Base-by-base conservation (phyloP, 257 asterid genomes). In the Coffea eugenioides region DNA sequence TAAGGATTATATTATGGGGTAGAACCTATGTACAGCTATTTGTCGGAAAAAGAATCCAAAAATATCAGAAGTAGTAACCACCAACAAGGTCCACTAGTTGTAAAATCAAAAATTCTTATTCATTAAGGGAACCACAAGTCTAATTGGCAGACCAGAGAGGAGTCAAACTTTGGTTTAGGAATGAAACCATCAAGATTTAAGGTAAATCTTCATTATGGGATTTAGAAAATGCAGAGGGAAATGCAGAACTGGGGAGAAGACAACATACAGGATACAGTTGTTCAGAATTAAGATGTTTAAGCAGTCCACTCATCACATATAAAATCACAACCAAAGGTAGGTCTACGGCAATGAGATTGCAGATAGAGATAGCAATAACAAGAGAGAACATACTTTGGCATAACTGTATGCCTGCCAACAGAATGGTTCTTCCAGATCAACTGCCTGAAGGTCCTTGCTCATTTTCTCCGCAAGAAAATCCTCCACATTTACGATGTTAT, bases 361-460 rank as follows among this genome's bases (percentile, higher is more conserved):
- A 48, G 25, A 39, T 71, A 54, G 64, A 78, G 25, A 77, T 71
- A 80, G 48, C 20, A 72, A 80, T 70, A 41, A 34, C n/a, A 51
- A 67, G 73, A 74, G 80, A 79, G 36, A 25, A 84, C 89, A 34
- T 93, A 95, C 98, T 87, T 92, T 93, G 0, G 99, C 99, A 80
- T 91, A 93, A 81, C 90, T 90, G 84, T 95, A 95, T 14, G 97
- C 99, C 82, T 92, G 92, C 98, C 99, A 93, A 88, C 90, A 91
- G 85, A 95, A 93, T 82, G 98, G 99, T 82, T 95, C 98, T 78
- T 93, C 99, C 68, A 93, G 90, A 82, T 93, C 98, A 78, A 87
- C 99, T 75, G 97, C 93, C 86, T 89, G 93, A 84, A 95, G 98
- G 85, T 89, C 91, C 92, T 88, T 95, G 81, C 76, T 90, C 96